A percentile compares a stretch with the other conserved stretches of the same genome.
phyloP scores from a whole-genome alignment of 495 filamentous ascomycete species.

The Aspergillus asperescens region DNA sequence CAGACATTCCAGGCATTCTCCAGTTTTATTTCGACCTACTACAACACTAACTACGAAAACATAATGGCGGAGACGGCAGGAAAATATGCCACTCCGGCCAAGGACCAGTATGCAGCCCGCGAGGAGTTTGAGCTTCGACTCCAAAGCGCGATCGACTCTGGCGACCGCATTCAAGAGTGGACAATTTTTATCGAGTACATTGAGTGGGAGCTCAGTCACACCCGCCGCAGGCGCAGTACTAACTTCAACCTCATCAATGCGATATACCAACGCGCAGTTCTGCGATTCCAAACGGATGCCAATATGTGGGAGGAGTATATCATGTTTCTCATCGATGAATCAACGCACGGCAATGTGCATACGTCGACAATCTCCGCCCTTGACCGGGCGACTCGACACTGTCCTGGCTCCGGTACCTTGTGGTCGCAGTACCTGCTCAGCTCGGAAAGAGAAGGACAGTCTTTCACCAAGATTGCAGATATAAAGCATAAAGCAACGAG shows the following conservation, averaged over 20 bases:
- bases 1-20: conserved; percentile 80
- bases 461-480: conserved; percentile 72
- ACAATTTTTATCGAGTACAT: conserved; percentile 67
- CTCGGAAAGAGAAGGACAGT: conserved; percentile 66
- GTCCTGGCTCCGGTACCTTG: conserved; percentile 83
- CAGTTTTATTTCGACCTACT: conserved; percentile 71
- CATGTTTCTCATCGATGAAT: conserved; percentile 58
- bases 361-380: conserved; percentile 49
- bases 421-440: conserved; percentile 87
- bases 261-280: conserved; percentile 68
- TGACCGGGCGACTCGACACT: conserved; percentile 76
- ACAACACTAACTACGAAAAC: conserved; percentile 66
- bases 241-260: conserved; percentile 62
- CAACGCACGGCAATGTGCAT: conserved; percentile 31
- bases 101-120: conserved; percentile 60
- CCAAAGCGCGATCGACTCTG: conserved; percentile 50
- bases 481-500: conserved; percentile 91
- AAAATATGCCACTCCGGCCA: conserved; percentile 56
- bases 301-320: conserved; percentile 75
- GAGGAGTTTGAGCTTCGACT: conserved; percentile 69
- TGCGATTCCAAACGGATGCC: conserved; percentile 65
- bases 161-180: conserved; percentile 54
- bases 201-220: conserved; percentile 69
- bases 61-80: conserved; percentile 69
- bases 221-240: conserved; percentile 46